phyloP scores from a whole-genome alignment of 768 basidiomycete genomes.

The Auriculariales sp. region DNA sequence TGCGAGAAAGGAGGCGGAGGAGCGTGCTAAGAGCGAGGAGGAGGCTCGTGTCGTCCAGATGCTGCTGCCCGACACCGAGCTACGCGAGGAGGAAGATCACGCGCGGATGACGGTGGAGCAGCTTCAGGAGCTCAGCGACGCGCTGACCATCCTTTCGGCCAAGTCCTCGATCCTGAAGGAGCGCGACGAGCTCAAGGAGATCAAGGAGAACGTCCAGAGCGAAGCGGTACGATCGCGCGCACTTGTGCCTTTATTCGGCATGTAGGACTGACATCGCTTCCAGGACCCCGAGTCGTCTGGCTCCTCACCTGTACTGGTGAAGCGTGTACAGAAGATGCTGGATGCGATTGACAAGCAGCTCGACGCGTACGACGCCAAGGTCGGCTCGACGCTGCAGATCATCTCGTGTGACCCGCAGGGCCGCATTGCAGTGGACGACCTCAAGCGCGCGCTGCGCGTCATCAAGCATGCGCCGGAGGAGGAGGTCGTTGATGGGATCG shows the following conservation, averaged over 20 bases:
- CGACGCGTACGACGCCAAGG: constrained; percentile 79
- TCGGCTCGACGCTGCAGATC: constrained; percentile 73
- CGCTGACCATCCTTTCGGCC: constrained; percentile 78
- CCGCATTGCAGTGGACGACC: constrained; percentile 74
- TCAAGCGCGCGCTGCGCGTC: constrained; percentile 80
- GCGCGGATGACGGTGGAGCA: constrained; percentile 98
- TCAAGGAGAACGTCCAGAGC: constrained; percentile 84
- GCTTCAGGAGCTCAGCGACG: constrained; percentile 84
- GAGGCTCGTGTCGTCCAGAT: constrained; percentile 70
- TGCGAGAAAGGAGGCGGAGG: constrained; percentile 66
- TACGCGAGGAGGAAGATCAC: constrained; percentile 44
- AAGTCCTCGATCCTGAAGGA: constrained; percentile 94
- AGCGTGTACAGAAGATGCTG: constrained; percentile 90
- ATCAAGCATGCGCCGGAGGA: constrained; percentile 91
- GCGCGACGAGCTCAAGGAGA: constrained; percentile 71
- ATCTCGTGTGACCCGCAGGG: constrained; percentile 79
- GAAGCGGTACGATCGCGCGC: constrained; percentile 48
- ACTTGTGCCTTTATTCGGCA: constrained; percentile 3
- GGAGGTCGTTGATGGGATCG: constrained; percentile 71
- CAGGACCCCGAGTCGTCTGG: constrained; percentile 62
- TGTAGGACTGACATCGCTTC: no score
- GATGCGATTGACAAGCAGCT: constrained; percentile 90
- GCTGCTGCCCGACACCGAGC: constrained; percentile 81
- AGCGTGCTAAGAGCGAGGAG: constrained; percentile 35
- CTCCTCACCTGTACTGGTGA: constrained; percentile 68